Evolutionary conservation across 2,329 filamentous ascomycete species (phyloP), one percentile per base, ranked within the genome.

Genomic region (Ophiostoma populinum): DNA sequence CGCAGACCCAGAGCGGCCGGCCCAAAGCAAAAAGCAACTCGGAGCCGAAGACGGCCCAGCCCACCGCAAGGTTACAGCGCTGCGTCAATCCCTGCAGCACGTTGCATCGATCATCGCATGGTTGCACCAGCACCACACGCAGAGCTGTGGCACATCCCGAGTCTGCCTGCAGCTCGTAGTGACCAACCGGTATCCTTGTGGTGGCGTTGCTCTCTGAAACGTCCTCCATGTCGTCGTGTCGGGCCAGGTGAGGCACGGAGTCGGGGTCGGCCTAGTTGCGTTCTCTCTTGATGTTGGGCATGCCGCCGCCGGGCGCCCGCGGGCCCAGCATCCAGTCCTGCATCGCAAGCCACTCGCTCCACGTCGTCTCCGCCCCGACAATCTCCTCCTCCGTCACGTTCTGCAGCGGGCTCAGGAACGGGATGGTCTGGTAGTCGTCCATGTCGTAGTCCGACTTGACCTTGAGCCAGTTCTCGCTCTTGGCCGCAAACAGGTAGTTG

Each of bases 321-420:
- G 33, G 24, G 4, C 86, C 86, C n/a, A 94, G 62, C 85, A 93
- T 92, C 87, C 87, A 95, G 54, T 94, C 87, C 55, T 93, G 83
- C 82, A 94, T 92, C 10, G 82, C 82, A 21, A 94, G 60, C 87
- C 87, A 95, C 48, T 87, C 77, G 51, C 83, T 92, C 90, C 90
- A 98, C 40, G 67, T 75, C 42, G 70, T 67, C 57, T 95, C 87
- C 0, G 86, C 86, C 11, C 62, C 69, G 42, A 80, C 70, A 42
- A 95, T 81, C 58, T 95, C 90, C 16, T 72, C 69, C 48, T 87
- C 74, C 7, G 72, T 70, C 1, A 80, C 74, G 36, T 75, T 70
- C 47, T 80, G 75, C n/a, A 94, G 59, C 5, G 87, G 85, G 44
- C 75, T 75, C 46, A 95, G 59, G 51, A 92, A 95, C 1, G 90